Base-by-base conservation (phyloP, 805 yeast species). In the Suhomyces xylopsoci region DNA sequence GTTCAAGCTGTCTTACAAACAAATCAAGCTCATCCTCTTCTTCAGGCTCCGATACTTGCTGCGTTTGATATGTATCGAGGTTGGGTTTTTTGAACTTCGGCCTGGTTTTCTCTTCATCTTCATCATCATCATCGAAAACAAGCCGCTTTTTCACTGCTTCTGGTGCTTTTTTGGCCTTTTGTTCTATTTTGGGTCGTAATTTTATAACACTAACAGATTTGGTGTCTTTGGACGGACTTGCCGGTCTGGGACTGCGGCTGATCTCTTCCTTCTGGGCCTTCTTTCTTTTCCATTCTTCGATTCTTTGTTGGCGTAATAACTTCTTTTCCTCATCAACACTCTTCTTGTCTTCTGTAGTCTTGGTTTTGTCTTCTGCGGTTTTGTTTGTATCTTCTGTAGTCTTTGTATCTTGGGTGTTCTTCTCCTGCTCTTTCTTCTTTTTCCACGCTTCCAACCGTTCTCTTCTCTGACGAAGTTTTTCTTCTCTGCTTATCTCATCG, bases 371-470 rank as follows among this genome's bases (percentile, higher is more conserved):
- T 44, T 24, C 48, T 40, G 28, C 49, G 8, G 58, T 51, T 40
- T 56, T 60, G n/a, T 49, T 56, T 14, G 3, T 7, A 22, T 17
- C 42, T 48, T 40, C 7, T 32, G 17, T 19, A 24, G 24, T 3
- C n/a, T 19, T 10, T 5, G 2, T 9, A 28, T 41, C 25, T 47
- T 38, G 36, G 24, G 36, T 41, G 25, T 50, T 32, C 61, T 52
- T 34, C 34, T 63, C 63, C 49, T 70, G 70, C 40, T 74, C 74
- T 62, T 81, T 82, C 66, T 81, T 81, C 58, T 70, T 72, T 59
- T 81, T 83, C 90, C 90, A 86, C 45, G 78, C 78, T 5, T 81
- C 81, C 47, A 84, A 62, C 58, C 77, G 79, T 55, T 81, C 83
- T 55, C 79, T 79, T 50, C 90, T 73, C 51, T 59, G 62, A 41